Evolutionary conservation across 164 flowering plant genomes (phyloP).

Genomic region (Chimonanthus salicifolius): DNA sequence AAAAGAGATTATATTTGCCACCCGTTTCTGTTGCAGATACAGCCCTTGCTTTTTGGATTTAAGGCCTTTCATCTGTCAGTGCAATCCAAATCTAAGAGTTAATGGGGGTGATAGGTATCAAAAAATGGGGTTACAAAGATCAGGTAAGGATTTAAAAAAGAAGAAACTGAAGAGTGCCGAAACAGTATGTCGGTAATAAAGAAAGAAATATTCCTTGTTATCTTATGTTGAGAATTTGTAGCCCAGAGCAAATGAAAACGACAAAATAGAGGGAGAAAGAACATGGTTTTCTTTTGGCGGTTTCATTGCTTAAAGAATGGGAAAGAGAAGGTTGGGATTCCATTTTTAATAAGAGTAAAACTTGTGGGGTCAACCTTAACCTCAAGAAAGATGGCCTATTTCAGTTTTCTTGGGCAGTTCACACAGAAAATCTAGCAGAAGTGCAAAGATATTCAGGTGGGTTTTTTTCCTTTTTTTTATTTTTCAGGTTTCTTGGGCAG

Average conservation of each 20-base stretch:
- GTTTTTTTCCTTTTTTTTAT: too few species aligned
- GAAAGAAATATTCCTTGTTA: neutral
- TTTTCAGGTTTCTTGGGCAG: too few species aligned
- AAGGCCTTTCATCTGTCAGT: neutral
- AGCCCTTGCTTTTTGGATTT: too few species aligned
- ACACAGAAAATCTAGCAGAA: neutral
- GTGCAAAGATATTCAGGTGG: too few species aligned
- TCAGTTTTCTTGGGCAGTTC: conserved; percentile 7
- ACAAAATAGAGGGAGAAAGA: neutral
- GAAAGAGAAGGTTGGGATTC: neutral
- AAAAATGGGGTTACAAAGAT: neutral
- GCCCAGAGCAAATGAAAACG: neutral
- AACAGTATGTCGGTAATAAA: neutral
- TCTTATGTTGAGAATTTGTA: neutral
- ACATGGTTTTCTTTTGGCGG: neutral
- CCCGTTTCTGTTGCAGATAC: neutral
- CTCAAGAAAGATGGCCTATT: neutral
- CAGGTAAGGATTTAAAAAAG: neutral
- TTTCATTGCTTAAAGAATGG: neutral
- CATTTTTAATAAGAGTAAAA: neutral
- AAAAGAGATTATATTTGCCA: neutral
- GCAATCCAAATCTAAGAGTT: neutral
- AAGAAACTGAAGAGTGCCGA: neutral
- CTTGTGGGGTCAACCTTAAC: neutral
- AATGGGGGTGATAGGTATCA: neutral